A percentile compares a stretch with the other conserved stretches of the same genome.
phyloP scores from a whole-genome alignment of 352 stramenopile species.

The Phytophthora pinifolia region DNA sequence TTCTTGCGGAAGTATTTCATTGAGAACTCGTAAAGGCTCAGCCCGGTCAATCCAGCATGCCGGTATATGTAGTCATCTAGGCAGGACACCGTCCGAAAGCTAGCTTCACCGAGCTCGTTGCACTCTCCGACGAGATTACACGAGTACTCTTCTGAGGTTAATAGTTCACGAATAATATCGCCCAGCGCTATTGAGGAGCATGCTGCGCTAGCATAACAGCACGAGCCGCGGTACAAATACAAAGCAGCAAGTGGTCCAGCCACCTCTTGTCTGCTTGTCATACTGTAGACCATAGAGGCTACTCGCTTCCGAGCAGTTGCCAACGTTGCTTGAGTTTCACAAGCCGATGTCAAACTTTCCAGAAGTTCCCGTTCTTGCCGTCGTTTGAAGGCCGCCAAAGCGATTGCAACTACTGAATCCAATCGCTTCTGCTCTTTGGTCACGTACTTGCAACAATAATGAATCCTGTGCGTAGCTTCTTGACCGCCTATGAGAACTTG shows the following conservation, averaged over 20 bases:
- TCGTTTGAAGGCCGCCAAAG: background rate
- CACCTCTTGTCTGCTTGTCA: constrained; percentile 1
- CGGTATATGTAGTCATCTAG: too few species aligned
- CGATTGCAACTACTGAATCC: constrained; percentile 2
- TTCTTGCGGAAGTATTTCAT: background rate
- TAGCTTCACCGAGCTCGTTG: too few species aligned
- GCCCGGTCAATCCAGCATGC: too few species aligned
- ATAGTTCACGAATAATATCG: constrained; percentile 4
- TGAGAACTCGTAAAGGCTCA: background rate
- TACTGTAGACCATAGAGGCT: constrained; percentile 7
- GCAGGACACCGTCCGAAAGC: too few species aligned
- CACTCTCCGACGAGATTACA: too few species aligned
- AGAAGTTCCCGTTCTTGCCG: constrained; percentile 1
- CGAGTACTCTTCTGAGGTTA: background rate
- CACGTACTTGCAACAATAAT: constrained; percentile 10
- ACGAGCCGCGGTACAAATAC: constrained; percentile 6
- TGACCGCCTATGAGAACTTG: constrained; percentile 1
- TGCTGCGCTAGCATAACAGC: constrained; percentile 5
- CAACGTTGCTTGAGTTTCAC: background rate
- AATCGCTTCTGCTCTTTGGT: too few species aligned
- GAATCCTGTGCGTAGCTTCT: constrained; percentile 4
- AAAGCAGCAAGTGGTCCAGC: constrained; percentile 3
- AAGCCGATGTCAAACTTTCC: background rate
- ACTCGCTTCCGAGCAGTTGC: background rate
- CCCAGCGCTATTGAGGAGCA: background rate